These are phyloP conservation scores for Stachybotrys echinatus DNA, from an alignment of 2,329 filamentous ascomycete genomes.

Conservation along the genomic window DNA sequence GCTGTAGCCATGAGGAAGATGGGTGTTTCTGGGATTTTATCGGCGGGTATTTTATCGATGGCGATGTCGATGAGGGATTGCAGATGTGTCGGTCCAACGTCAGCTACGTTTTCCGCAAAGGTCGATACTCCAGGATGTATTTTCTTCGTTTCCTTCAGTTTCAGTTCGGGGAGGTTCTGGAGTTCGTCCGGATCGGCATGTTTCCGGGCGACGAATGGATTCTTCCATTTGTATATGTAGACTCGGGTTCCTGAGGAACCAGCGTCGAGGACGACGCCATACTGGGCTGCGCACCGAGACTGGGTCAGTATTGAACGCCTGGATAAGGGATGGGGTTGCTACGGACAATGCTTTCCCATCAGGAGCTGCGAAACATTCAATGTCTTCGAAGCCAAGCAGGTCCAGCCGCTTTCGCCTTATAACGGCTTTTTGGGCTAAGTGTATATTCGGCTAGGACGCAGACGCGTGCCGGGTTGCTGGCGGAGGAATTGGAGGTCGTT, in stretches of 20 bases:
- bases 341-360: conserved; percentile 24
- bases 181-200: conserved; percentile 40
- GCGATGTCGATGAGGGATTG: conserved; percentile 77
- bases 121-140: conserved; percentile 89
- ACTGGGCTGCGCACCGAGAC: conserved; percentile 46
- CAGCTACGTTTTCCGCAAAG: conserved; percentile 71
- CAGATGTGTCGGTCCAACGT: conserved; percentile 78
- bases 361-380: conserved; percentile 2
- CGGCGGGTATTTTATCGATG: conserved; percentile 66
- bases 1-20: conserved; percentile 95
- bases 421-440: too few relatives aligned
- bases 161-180: conserved; percentile 68
- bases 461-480: too few relatives aligned
- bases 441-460: too few relatives aligned
- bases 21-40: conserved; percentile 77
- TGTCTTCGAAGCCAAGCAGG: neutral
- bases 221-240: conserved; percentile 91
- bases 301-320: conserved; percentile 8
- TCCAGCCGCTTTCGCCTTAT: neutral
- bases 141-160: conserved; percentile 87
- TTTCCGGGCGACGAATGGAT: conserved; percentile 59
- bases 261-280: conserved; percentile 94
- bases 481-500: neutral
- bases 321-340: neutral
- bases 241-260: conserved; percentile 95